phyloP scores from a whole-genome alignment of 2,329 filamentous ascomycete genomes.

The Fusarium coicis region DNA sequence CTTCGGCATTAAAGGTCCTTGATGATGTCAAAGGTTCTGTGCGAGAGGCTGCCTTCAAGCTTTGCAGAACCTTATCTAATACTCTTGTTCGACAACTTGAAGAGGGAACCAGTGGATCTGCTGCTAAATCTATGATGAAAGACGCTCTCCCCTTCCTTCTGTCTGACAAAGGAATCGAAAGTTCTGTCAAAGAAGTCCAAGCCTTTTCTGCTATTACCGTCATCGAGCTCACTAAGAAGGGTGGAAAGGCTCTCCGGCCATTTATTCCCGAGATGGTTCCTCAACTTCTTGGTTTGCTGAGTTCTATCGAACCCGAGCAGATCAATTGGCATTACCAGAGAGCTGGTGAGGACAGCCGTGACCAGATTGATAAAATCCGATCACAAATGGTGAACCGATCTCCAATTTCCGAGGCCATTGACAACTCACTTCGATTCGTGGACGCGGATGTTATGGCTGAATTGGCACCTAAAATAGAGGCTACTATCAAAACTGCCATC shows the following conservation, averaged over 20 bases:
- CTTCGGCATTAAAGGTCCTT: conserved; percentile 85
- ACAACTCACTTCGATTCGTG: conserved; percentile 85
- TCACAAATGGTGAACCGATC: conserved; percentile 84
- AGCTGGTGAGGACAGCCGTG: conserved; percentile 85
- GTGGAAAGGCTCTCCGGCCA: conserved; percentile 79
- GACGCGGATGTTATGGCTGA: conserved; percentile 82
- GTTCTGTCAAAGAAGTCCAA: conserved; percentile 87
- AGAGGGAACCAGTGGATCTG: conserved; percentile 75
- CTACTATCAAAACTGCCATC: conserved; percentile 84
- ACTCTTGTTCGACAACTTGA: conserved; percentile 88
- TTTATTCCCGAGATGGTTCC: conserved; percentile 87
- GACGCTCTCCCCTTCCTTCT: conserved; percentile 91
- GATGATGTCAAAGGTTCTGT: conserved; percentile 97
- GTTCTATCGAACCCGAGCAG: conserved; percentile 86
- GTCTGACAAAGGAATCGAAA: conserved; percentile 89
- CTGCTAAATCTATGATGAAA: conserved; percentile 81
- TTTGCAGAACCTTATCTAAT: conserved; percentile 87
- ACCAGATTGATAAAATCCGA: conserved; percentile 89
- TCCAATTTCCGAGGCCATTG: conserved; percentile 91
- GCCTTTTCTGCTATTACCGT: conserved; percentile 84
- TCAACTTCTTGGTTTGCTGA: conserved; percentile 82
- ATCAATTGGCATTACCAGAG: conserved; percentile 95
- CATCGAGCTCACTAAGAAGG: conserved; percentile 89
- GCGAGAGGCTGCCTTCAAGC: conserved; percentile 78
- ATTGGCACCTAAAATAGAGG: conserved; percentile 77